Evolutionary conservation across 108 stramenopile species (phyloP), one percentile per base, ranked within the genome.

Genomic region (Seminavis robusta): DNA sequence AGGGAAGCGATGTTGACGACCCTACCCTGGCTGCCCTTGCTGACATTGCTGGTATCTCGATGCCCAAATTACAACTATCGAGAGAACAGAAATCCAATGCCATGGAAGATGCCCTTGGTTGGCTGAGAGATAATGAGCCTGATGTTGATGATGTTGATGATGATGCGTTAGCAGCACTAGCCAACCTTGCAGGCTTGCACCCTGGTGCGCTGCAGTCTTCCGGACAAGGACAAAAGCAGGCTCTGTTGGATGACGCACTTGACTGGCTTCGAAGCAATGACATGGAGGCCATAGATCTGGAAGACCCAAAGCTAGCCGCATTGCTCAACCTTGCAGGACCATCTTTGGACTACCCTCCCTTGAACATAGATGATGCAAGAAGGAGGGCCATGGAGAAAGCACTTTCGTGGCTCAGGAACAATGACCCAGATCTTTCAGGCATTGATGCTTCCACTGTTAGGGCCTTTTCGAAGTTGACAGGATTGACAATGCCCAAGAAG

Each of bases 41-140:
- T 3, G n/a, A 56, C 23, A 5, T 56, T 23, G 9, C 54, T 1
- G 38, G 38, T 15, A 10, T 56, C 2, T 5, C 54, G 4, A 40
- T 41, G 15, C 54, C 54, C 8, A 29, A 19, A 13, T 32, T 33
- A 33, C 3, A n/a, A 48, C 32, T 30, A 30, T 32, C 34, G n/a
- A 33, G 26, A 2, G 40, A 37, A n/a, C 16, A 46, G 17, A 59
- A 45, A 23, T 28, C 57, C 4, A 16, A 23, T n/a, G 8, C 30
- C 3, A 17, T 59, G 42, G 57, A 59, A 11, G 45, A 45, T 31
- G 43, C 57, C 3, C 25, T 59, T 37, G 61, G 67, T 33, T 74
- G 66, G 66, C 59, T 56, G 56, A 32, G 63, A 20, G 42, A 60
- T n/a, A 63, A 76, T 11, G 60, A 47, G 11, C 39, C 51, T 7